Base-by-base conservation (phyloP, 371 early-diverging fungal genomes). In the Mortierella sp. region DNA sequence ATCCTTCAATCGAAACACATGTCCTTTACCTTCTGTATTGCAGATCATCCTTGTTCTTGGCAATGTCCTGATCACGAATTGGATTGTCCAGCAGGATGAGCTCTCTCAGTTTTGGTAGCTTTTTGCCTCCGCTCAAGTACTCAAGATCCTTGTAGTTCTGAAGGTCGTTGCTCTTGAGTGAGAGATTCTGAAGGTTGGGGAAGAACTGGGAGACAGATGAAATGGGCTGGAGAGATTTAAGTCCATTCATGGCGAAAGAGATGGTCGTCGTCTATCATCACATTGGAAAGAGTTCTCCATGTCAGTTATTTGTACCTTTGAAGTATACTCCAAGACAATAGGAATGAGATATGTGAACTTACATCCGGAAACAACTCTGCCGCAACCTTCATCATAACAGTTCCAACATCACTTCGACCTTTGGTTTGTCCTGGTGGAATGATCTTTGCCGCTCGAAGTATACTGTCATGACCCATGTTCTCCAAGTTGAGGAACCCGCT, bases 291-390 rank as follows among this genome's bases (percentile, higher is more conserved):
- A 13, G 34, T 3, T 52, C 44, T 24, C 21, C 17, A 16, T 19
- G 29, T 21, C 27, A 49, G n/a, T n/a, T n/a, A n/a, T n/a, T n/a
- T n/a, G 34, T 10, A 34, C 34, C 10, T 10, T 34, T 34, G 34
- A 10, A 34, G 10, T 7, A 10, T 34, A 34, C 34, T 34, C 34
- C 10, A 34, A 34, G 12, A 64, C 31, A 25, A 22, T n/a, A 6
- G 4, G 27, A 46, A 25, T 37, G 5, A 14, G 13, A 2, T 21
- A 34, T 40, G 28, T 24, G 14, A 12, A 14, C 55, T 12, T 61
- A 76, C 76, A 12, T 76, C 62, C 9, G 76, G 76, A 56, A 61
- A 76, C 17, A 68, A 43, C 29, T 76, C 59, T 0, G 65, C 62
- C 0, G 76, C 76, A 17, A 56, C 60, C 22, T 68, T 65, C 55